phyloP scores from a whole-genome alignment of 345 rosid genomes.

The Excoecaria agallocha region DNA sequence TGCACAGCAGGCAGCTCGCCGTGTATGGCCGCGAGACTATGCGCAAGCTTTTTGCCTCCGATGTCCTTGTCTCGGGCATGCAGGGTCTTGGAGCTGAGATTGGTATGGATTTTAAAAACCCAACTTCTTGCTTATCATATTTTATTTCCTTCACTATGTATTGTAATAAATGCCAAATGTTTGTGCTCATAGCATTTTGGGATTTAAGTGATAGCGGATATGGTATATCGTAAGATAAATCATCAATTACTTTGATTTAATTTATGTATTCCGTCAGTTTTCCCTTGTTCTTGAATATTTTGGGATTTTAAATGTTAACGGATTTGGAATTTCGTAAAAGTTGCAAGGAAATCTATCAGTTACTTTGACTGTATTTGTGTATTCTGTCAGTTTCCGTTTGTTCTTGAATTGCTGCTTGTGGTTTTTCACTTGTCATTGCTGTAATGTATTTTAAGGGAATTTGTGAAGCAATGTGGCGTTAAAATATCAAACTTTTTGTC shows the following conservation, averaged over 20 bases:
- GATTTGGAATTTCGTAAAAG: not conserved
- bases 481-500: not conserved
- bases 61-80: constrained; percentile 84
- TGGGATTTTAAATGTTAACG: not conserved
- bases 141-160: not conserved
- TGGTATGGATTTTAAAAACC: constrained; percentile 38
- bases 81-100: constrained; percentile 97
- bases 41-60: constrained; percentile 90
- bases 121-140: not conserved
- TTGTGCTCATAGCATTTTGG: not conserved
- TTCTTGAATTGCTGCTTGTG: not conserved
- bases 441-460: not conserved
- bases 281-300: not conserved
- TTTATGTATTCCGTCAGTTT: not conserved
- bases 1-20: constrained; percentile 98
- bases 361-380: not conserved
- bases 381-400: not conserved
- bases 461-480: not conserved
- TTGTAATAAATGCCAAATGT: not conserved
- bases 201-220: not conserved
- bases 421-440: not conserved
- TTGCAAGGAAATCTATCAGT: not conserved
- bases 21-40: constrained; percentile 99
- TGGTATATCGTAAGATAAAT: not conserved
- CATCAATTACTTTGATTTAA: not conserved